Conservation (phyloP, 306 rosid species). For the Malus asiatica region DNA sequence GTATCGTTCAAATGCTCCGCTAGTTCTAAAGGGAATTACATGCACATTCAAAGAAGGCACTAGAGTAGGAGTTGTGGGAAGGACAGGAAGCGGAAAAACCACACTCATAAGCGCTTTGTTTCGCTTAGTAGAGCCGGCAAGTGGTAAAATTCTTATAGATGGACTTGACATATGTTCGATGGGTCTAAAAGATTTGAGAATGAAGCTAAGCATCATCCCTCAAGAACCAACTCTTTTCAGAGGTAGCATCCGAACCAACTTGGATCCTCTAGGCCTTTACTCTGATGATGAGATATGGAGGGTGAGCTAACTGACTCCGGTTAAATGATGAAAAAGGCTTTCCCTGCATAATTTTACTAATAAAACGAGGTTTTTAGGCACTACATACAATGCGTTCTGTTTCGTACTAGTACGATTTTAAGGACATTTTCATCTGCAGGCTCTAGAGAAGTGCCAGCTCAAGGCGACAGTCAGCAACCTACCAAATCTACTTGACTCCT, state of each 20-base stretch:
- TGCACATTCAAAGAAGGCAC: slow-evolving; percentile 62
- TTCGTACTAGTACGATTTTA: not conserved
- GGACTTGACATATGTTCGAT: slow-evolving; percentile 56
- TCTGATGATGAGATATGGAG: slow-evolving; percentile 72
- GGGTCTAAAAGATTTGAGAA: slow-evolving; percentile 69
- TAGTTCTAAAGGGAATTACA: slow-evolving; percentile 61
- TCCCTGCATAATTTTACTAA: not conserved
- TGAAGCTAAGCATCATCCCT: slow-evolving; percentile 71
- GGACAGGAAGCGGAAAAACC: slow-evolving; percentile 81
- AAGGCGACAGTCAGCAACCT: slow-evolving; percentile 46
- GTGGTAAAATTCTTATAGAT: slow-evolving; percentile 52
- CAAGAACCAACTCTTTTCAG: slow-evolving; percentile 83
- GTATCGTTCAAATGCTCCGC: slow-evolving; percentile 57
- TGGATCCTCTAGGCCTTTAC: slow-evolving; percentile 74
- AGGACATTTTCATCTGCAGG: slow-evolving; percentile 22
- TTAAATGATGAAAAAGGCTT: not conserved
- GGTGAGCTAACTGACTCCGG: slow-evolving; percentile 30
- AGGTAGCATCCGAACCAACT: slow-evolving; percentile 64
- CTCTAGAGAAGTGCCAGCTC: slow-evolving; percentile 74
- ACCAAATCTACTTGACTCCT: slow-evolving; percentile 54
- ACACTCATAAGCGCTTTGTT: slow-evolving; percentile 76
- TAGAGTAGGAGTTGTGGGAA: slow-evolving; percentile 78
- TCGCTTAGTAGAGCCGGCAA: slow-evolving; percentile 67
- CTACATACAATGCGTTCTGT: not conserved
- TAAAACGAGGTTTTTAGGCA: not conserved